These are phyloP conservation scores for Skeletonema potamos DNA, from an alignment of 108 stramenopile species.

Conservation along the genomic window DNA sequence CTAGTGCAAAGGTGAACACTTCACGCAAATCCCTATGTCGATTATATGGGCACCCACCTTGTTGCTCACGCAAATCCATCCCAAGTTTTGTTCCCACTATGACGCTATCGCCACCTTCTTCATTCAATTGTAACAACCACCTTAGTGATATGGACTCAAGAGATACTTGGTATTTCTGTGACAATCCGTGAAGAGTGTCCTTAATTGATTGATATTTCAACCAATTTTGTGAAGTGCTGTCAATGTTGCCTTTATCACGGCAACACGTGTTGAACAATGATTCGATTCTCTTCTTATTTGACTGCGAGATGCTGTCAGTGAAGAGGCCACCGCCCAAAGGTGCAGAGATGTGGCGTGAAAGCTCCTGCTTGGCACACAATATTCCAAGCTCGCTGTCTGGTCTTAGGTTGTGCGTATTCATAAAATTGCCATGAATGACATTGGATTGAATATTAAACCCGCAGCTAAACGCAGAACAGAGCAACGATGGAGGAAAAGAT, in stretches of 20 bases:
- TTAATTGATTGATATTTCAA: conserved; percentile 25
- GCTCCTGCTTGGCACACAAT: not conserved
- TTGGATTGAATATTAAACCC: conserved; percentile 55
- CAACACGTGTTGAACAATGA: conserved; percentile 6
- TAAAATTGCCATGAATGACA: conserved; percentile 47
- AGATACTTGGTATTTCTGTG: conserved; percentile 63
- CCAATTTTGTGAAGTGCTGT: conserved; percentile 7
- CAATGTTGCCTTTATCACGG: not conserved
- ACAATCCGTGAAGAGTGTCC: conserved; percentile 39
- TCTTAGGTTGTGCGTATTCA: conserved; percentile 45
- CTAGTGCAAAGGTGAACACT: conserved; percentile 69
- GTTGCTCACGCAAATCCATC: conserved; percentile 27
- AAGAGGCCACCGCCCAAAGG: conserved; percentile 64
- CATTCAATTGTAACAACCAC: conserved; percentile 60
- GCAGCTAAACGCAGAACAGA: conserved; percentile 32
- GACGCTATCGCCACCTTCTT: conserved; percentile 15
- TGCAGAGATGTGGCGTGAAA: conserved; percentile 19
- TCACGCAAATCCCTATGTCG: conserved; percentile 48
- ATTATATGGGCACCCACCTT: conserved; percentile 28
- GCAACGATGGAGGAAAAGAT: conserved; percentile 40
- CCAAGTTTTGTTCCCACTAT: conserved; percentile 33
- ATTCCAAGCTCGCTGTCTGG: conserved; percentile 6
- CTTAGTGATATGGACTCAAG: conserved; percentile 61
- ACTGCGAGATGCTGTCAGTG: conserved; percentile 27
- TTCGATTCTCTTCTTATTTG: conserved; percentile 16